Evolutionary conservation across 208 protist genomes (phyloP).

Genomic region (Porcisia deanei): DNA sequence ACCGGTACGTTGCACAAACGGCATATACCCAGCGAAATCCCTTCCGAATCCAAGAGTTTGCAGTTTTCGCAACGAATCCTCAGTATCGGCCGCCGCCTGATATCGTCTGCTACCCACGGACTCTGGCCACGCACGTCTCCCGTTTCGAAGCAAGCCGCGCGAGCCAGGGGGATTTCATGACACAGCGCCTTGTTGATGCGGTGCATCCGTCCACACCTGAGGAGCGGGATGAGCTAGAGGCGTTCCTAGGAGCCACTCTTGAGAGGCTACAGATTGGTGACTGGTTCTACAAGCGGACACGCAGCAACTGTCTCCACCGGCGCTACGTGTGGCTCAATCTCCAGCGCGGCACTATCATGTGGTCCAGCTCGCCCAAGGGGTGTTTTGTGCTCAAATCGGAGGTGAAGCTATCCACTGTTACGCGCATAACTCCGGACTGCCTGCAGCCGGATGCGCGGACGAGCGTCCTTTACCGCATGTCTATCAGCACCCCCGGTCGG

Average conservation of each 20-base stretch:
- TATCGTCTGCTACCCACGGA: conserved; percentile 36
- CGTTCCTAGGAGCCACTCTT: conserved; percentile 32
- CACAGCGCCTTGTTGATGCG: conserved; percentile 39
- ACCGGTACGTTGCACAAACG: conserved; percentile 54
- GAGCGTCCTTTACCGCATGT: conserved; percentile 66
- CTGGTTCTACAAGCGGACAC: conserved; percentile 86
- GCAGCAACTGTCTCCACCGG: conserved; percentile 51
- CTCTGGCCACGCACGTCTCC: conserved; percentile 27
- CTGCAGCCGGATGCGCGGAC: conserved; percentile 45
- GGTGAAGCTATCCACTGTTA: conserved; percentile 51
- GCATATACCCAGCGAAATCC: conserved; percentile 75
- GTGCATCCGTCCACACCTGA: conserved; percentile 23
- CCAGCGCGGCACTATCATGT: conserved; percentile 55
- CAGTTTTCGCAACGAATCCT: conserved; percentile 56
- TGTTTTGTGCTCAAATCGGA: conserved; percentile 46
- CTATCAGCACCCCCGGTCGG: conserved; percentile 44
- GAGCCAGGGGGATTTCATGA: conserved; percentile 47
- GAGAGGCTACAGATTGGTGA: conserved; percentile 59
- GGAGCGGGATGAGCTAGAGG: conserved; percentile 28
- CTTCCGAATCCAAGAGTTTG: conserved; percentile 73
- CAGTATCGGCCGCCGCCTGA: conserved; percentile 41
- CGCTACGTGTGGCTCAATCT: conserved; percentile 83
- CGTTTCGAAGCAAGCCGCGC: conserved; percentile 31
- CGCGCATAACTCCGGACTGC: conserved; percentile 54
- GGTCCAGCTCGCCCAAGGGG: conserved; percentile 43